Evolutionary conservation across 2,329 filamentous ascomycete species (phyloP).

Genomic region (Davidsoniella virescens): DNA sequence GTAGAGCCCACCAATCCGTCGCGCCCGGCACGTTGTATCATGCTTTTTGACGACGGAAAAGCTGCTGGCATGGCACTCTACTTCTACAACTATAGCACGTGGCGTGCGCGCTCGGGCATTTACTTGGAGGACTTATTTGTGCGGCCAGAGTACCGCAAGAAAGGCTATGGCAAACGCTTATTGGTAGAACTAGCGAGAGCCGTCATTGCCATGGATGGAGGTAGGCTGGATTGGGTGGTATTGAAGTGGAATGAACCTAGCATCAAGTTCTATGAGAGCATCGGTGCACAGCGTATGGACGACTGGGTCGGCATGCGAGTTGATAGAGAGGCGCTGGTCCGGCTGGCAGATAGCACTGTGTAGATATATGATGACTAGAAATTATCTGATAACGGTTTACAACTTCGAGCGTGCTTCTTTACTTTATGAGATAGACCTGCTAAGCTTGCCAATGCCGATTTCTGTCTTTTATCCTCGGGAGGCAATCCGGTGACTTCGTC

Average conservation of each 20-base stretch:
- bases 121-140: constrained; percentile 94
- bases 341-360: constrained; percentile 32
- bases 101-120: constrained; percentile 73
- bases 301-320: constrained; percentile 66
- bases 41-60: constrained; percentile 38
- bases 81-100: constrained; percentile 93
- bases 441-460: not conserved
- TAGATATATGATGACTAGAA: not conserved
- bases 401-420: not conserved
- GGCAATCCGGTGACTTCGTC: constrained; percentile 5
- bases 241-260: constrained; percentile 87
- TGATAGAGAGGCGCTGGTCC: constrained; percentile 46
- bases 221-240: constrained; percentile 76
- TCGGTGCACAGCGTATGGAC: constrained; percentile 49
- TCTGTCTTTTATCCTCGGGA: constrained; percentile 4
- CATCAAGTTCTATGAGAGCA: constrained; percentile 67
- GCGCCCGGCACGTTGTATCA: constrained; percentile 59
- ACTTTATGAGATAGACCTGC: not conserved
- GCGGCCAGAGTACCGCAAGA: constrained; percentile 48
- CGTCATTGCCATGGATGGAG: constrained; percentile 54
- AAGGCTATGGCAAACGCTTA: constrained; percentile 65
- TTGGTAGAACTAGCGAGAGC: constrained; percentile 66
- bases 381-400: not conserved
- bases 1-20: constrained; percentile 38
- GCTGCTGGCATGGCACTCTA: constrained; percentile 69